phyloP scores from a whole-genome alignment of 148 eudicot genomes.

The Rhododendron kiyosumense region DNA sequence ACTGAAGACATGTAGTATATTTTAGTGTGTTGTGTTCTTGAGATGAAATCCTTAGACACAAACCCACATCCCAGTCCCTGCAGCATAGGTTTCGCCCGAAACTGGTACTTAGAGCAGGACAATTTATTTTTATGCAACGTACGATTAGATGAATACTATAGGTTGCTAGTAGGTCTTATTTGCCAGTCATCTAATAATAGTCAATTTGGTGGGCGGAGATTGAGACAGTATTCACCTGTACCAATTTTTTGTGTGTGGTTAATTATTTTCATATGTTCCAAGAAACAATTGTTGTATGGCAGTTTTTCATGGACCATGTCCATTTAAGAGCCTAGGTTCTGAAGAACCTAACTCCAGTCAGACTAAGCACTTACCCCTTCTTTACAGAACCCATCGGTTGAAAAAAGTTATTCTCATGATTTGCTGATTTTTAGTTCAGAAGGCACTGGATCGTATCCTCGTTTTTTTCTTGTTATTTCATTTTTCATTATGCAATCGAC shows the following conservation, averaged over 20 bases:
- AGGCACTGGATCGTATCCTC: not conserved
- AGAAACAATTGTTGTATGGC: not conserved
- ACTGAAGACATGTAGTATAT: not conserved
- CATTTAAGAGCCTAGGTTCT: not conserved
- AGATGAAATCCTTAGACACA: not conserved
- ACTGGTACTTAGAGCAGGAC: not conserved
- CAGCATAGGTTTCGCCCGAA: not conserved
- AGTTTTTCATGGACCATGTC: not conserved
- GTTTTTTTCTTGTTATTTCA: slow-evolving; percentile 2
- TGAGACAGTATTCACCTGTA: not conserved
- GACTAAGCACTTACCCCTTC: not conserved
- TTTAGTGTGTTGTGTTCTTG: not conserved
- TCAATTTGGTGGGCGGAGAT: not conserved
- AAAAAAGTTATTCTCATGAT: not conserved
- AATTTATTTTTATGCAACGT: not conserved
- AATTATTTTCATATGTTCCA: not conserved
- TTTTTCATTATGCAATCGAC: not conserved
- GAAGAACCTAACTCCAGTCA: no score
- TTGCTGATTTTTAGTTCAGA: not conserved
- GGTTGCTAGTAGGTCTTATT: not conserved
- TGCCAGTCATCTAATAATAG: not conserved
- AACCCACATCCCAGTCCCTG: not conserved
- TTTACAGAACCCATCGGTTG: not conserved
- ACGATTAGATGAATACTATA: not conserved
- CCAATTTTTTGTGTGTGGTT: not conserved